Evolutionary conservation across 2,329 filamentous ascomycete genomes (phyloP).

Genomic region (Fusarium poae): DNA sequence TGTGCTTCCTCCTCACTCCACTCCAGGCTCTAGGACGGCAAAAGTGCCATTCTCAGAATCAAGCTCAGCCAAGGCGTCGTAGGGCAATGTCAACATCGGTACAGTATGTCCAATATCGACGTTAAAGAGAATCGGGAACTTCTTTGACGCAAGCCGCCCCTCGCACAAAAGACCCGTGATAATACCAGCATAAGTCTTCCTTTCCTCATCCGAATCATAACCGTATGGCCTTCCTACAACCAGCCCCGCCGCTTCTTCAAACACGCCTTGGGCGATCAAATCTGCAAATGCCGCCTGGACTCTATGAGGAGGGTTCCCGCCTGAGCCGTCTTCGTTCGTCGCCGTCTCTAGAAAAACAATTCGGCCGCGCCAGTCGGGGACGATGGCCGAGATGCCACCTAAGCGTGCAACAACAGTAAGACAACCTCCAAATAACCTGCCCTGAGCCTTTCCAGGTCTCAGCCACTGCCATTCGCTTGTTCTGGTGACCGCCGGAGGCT

Average conservation of each 20-base stretch:
- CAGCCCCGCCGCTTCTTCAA: constrained; percentile 57
- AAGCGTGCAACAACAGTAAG: constrained; percentile 57
- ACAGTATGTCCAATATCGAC: constrained; percentile 60
- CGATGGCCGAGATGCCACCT: constrained; percentile 51
- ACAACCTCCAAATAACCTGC: constrained; percentile 60
- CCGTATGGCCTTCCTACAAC: constrained; percentile 59
- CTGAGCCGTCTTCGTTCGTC: constrained; percentile 47
- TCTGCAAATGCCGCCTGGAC: constrained; percentile 56
- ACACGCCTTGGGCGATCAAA: constrained; percentile 57
- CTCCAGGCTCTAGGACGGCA: constrained; percentile 48
- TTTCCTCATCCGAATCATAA: constrained; percentile 53
- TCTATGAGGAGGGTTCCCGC: constrained; percentile 41
- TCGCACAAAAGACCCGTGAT: constrained; percentile 55
- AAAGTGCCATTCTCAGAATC: constrained; percentile 57
- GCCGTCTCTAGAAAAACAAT: constrained; percentile 60
- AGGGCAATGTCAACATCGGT: constrained; percentile 58
- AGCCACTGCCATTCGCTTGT: constrained; percentile 56
- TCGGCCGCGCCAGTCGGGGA: constrained; percentile 55
- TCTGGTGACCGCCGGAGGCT: constrained; percentile 48
- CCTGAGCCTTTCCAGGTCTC: constrained; percentile 54
- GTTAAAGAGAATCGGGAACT: constrained; percentile 58
- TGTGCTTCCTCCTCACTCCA: neutral
- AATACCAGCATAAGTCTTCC: constrained; percentile 48
- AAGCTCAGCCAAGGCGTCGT: constrained; percentile 54
- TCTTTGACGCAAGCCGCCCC: constrained; percentile 48